Percentiles rank a stretch among this genome's conserved stretches.
phyloP scores from a whole-genome alignment of 2,329 filamentous ascomycete genomes.

The Achaetomium macrosporum region DNA sequence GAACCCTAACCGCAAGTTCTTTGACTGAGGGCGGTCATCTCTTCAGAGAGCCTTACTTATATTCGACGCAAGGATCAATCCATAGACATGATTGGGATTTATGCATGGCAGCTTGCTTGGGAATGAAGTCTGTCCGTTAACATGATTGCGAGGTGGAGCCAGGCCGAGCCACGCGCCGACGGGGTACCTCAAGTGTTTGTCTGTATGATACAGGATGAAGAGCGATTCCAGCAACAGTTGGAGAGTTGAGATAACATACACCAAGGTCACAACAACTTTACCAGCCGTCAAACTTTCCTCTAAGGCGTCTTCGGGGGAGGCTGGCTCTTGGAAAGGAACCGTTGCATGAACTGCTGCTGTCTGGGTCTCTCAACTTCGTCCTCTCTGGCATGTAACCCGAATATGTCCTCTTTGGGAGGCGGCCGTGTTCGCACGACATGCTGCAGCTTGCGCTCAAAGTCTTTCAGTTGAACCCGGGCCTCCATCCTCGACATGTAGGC shows the following conservation, averaged over 20 bases:
- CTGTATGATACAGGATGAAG: constrained; percentile 16
- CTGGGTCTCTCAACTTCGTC: constrained; percentile 33
- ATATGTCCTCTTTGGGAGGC: constrained; percentile 48
- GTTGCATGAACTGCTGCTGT: constrained; percentile 47
- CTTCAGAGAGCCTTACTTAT: background rate
- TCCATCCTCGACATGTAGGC: constrained; percentile 67
- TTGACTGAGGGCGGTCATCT: constrained; percentile 55
- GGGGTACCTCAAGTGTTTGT: constrained; percentile 20
- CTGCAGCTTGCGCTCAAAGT: constrained; percentile 65
- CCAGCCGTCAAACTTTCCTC: background rate
- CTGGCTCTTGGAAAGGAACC: constrained; percentile 31
- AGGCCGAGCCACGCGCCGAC: constrained; percentile 4
- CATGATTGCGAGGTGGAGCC: constrained; percentile 1
- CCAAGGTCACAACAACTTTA: background rate
- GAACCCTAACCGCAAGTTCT: constrained; percentile 94
- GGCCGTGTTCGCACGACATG: constrained; percentile 63
- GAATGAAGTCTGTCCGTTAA: constrained; percentile 9
- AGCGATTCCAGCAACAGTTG: background rate
- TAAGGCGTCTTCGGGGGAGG: constrained; percentile 1
- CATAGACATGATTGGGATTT: background rate
- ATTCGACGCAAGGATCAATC: constrained; percentile 1
- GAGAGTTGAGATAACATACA: background rate
- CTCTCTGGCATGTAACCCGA: constrained; percentile 33
- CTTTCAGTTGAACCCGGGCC: constrained; percentile 69
- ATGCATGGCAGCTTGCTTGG: constrained; percentile 2